Conservation (phyloP, 2,329 filamentous ascomycete genomes). For the Hawksworthiomyces lignivorus region DNA sequence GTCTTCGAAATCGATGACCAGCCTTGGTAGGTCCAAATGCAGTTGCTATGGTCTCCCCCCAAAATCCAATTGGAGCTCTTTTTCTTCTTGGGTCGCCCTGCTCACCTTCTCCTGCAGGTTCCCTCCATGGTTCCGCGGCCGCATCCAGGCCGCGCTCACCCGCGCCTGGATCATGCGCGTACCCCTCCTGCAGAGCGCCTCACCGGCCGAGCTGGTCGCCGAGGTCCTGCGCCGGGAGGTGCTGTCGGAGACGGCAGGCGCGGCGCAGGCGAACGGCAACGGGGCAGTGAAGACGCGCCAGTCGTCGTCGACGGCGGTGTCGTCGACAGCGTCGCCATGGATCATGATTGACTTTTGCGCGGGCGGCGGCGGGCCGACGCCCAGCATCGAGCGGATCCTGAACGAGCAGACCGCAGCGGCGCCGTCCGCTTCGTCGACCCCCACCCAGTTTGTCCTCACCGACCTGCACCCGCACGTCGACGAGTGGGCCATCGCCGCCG, state of each 20-base stretch:
- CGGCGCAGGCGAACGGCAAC: background rate
- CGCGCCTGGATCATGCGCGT: slow-evolving; percentile 54
- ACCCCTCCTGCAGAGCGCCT: slow-evolving; percentile 47
- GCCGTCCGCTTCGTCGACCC: slow-evolving; percentile 8
- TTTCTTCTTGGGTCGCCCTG: no score
- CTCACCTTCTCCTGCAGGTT: slow-evolving; percentile 39
- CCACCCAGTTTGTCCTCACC: slow-evolving; percentile 51
- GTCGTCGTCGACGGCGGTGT: background rate
- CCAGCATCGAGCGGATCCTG: slow-evolving; percentile 51
- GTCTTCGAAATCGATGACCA: slow-evolving; percentile 63
- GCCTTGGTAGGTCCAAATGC: slow-evolving; percentile 49
- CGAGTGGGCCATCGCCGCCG: slow-evolving; percentile 48
- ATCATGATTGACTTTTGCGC: slow-evolving; percentile 70
- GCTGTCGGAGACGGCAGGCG: background rate
- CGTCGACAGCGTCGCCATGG: slow-evolving; percentile 37
- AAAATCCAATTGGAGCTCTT: no score
- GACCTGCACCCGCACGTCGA: slow-evolving; percentile 57
- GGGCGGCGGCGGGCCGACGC: slow-evolving; percentile 64
- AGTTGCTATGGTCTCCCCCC: no score
- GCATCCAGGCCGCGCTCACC: slow-evolving; percentile 58
- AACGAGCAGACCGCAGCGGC: slow-evolving; percentile 35
- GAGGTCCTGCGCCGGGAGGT: slow-evolving; percentile 35
- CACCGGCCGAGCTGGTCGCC: slow-evolving; percentile 55
- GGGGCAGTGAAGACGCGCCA: background rate
- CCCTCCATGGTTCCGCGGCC: slow-evolving; percentile 54